Conservation (phyloP, 331 rosid genomes). For the Arachis monticola region DNA sequence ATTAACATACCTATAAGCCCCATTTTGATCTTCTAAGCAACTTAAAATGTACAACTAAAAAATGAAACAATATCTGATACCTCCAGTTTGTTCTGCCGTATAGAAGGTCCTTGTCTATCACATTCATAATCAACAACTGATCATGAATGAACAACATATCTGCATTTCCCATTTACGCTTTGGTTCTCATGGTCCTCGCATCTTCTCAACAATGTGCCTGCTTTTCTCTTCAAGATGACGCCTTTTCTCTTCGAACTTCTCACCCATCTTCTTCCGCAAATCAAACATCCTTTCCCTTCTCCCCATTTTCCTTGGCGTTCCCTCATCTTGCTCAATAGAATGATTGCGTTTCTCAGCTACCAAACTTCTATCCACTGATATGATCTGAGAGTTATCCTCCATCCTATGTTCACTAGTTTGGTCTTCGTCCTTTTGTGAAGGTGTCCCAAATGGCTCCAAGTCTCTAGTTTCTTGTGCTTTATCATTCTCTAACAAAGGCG, state of each 20-base stretch:
- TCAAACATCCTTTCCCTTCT: constrained; percentile 86
- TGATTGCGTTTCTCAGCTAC: constrained; percentile 45
- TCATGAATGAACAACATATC: constrained; percentile 17
- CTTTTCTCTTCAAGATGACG: constrained; percentile 88
- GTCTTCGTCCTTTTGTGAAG: constrained; percentile 47
- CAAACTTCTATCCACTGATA: constrained; percentile 39
- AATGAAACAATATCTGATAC: constrained; percentile 11
- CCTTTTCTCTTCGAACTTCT: constrained; percentile 88
- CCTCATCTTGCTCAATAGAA: constrained; percentile 55
- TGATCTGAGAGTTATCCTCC: constrained; percentile 42
- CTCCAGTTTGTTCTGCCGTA: background rate
- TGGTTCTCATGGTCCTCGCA: constrained; percentile 73
- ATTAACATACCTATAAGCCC: background rate
- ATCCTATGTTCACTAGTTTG: constrained; percentile 42
- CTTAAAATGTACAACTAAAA: constrained; percentile 20
- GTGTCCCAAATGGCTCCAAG: constrained; percentile 35
- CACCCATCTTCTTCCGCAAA: constrained; percentile 82
- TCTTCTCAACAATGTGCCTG: constrained; percentile 81
- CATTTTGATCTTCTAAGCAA: constrained; percentile 10
- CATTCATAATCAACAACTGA: constrained; percentile 13
- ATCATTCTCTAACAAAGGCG: constrained; percentile 58
- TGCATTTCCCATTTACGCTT: constrained; percentile 25
- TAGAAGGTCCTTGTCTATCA: background rate
- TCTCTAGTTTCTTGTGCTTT: constrained; percentile 39
- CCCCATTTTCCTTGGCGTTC: constrained; percentile 65